Evolutionary conservation across 2,329 filamentous ascomycete species (phyloP).

Genomic region (Ophiognomonia clavigignenti-juglandacearum): DNA sequence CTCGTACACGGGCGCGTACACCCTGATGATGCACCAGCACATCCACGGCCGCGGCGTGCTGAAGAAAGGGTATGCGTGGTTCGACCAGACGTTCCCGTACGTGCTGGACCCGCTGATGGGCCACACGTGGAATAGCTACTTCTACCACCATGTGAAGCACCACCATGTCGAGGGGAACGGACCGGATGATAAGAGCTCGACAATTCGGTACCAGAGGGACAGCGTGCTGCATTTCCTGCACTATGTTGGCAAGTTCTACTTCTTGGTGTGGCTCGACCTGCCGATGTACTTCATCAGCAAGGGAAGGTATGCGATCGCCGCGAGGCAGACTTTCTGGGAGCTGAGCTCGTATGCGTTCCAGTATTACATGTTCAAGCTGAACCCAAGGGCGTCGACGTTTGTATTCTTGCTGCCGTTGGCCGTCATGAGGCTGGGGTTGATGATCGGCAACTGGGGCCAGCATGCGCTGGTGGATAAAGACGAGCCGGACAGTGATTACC

Average conservation of each 20-base stretch:
- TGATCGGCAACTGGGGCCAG: constrained; percentile 83
- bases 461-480: constrained; percentile 74
- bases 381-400: constrained; percentile 55
- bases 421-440: constrained; percentile 64
- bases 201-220: constrained; percentile 72
- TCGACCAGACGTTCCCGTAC: constrained; percentile 69
- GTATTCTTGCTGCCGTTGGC: constrained; percentile 63
- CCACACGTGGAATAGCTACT: constrained; percentile 83
- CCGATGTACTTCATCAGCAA: constrained; percentile 68
- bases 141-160: constrained; percentile 81
- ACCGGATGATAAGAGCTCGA: constrained; percentile 69
- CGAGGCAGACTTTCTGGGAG: constrained; percentile 59
- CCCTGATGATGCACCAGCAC: constrained; percentile 79
- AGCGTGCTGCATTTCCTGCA: constrained; percentile 59
- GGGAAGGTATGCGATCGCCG: constrained; percentile 48
- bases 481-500: constrained; percentile 72
- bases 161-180: constrained; percentile 79
- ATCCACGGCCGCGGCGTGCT: constrained; percentile 73
- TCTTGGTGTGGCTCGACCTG: constrained; percentile 70
- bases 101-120: constrained; percentile 72
- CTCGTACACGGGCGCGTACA: constrained; percentile 69
- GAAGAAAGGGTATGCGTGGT: constrained; percentile 42
- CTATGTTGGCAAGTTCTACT: constrained; percentile 69
- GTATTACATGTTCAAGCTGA: constrained; percentile 44
- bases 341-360: constrained; percentile 49